Conservation (phyloP, 2,329 filamentous ascomycete species). For the Colletotrichum euphorbiae region DNA sequence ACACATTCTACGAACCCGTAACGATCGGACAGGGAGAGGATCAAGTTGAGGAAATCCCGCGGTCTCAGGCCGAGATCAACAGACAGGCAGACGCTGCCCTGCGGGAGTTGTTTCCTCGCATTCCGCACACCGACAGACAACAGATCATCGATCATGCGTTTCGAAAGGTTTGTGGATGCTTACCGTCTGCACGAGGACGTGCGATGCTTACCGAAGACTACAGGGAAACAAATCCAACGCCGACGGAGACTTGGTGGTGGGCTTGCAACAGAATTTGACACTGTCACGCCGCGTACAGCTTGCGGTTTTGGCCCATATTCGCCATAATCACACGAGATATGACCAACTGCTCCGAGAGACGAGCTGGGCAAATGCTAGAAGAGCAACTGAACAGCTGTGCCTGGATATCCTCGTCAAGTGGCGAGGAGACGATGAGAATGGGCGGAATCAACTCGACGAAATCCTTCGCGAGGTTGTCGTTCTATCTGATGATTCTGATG, state of each 20-base stretch:
- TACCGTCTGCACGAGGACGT: neutral
- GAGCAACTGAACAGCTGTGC: conserved; percentile 70
- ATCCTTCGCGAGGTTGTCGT: conserved; percentile 75
- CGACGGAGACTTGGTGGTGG: conserved; percentile 67
- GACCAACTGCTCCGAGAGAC: conserved; percentile 70
- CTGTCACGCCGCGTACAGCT: conserved; percentile 73
- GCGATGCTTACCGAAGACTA: conserved; percentile 32
- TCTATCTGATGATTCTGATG: conserved; percentile 68
- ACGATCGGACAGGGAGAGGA: conserved; percentile 34
- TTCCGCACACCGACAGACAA: conserved; percentile 72
- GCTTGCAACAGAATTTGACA: conserved; percentile 65
- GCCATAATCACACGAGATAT: conserved; percentile 75
- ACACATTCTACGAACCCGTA: conserved; percentile 39
- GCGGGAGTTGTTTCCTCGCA: conserved; percentile 72
- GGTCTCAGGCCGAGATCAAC: conserved; percentile 70
- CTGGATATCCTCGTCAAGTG: conserved; percentile 76
- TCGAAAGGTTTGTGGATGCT: conserved; percentile 62
- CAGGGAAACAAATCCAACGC: conserved; percentile 64
- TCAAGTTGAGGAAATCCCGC: conserved; percentile 66
- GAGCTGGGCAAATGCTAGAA: conserved; percentile 69
- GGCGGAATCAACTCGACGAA: conserved; percentile 74
- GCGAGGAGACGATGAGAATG: conserved; percentile 77
- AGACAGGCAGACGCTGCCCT: conserved; percentile 71
- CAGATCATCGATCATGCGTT: conserved; percentile 73
- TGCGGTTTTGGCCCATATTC: conserved; percentile 74